Evolutionary conservation across 2,329 filamentous ascomycete genomes (phyloP), one percentile per base, ranked within the genome.

Genomic region (Alternaria alternata): DNA sequence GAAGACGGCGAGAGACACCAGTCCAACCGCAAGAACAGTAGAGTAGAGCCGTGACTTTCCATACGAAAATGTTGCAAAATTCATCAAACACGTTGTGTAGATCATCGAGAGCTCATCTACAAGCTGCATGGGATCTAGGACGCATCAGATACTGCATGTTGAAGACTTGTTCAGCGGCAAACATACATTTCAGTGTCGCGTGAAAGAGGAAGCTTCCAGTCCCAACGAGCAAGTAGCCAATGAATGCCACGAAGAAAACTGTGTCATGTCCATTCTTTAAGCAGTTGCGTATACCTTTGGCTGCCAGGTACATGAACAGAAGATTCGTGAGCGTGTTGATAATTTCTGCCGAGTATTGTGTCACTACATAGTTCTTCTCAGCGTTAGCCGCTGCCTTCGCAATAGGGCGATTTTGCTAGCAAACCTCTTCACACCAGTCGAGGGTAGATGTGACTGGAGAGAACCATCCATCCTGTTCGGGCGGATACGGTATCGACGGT

Each of bases 291-390:
- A 95, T 87, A 24, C 94, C 94, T 73, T 89, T 90, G 66, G 87
- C 80, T 7, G 92, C 92, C 20, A 96, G 85, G 77, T 85, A 91
- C 69, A 96, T 83, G 78, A 97, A 97, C 24, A 95, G 81, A 3
- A 91, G 76, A 76, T 97, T 97, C 34, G 93, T 97, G 32, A 94
- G 71, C 4, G 92, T 91, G 74, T 90, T 94, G 74, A 93, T 86
- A 46, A 94, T 88, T 75, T 94, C 91, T 36, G 91, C 91, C 46
- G 88, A 86, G 74, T 93, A 94, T 43, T 86, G 83, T 4, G 90
- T 93, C 38, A 89, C 87, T 81, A 90, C 90, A 79, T 91, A 91
- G 65, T 92, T 91, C 87, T 93, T 34, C 22, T 14, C 26, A 42
- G 62, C 22, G 30, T 68, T 20, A 66, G 63, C 44, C 61, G 16